A percentile compares a stretch with the other conserved stretches of the same genome.
phyloP scores from a whole-genome alignment of 768 basidiomycete species.

The Coprinopsis cinerea region DNA sequence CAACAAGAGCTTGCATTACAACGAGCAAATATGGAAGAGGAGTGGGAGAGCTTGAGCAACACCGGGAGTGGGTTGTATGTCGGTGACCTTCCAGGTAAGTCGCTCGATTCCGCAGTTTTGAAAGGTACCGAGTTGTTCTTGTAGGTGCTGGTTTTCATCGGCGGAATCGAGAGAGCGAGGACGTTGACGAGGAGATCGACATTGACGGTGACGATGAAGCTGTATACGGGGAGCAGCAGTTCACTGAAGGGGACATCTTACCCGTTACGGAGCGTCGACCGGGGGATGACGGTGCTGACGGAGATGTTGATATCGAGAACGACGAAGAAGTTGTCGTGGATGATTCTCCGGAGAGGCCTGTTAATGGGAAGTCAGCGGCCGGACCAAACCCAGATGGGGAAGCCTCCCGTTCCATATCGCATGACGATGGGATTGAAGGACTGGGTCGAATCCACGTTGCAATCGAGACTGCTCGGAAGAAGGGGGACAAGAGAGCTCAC shows the following conservation, averaged over 20 bases:
- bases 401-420: slow-evolving; percentile 5
- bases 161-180: slow-evolving; percentile 47
- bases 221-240: slow-evolving; percentile 65
- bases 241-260: slow-evolving; percentile 68
- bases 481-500: slow-evolving; percentile 42
- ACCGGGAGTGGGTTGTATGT: slow-evolving; percentile 34
- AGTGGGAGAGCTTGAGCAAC: slow-evolving; percentile 23
- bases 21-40: slow-evolving; percentile 23
- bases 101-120: slow-evolving; percentile 1
- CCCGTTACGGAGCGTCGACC: slow-evolving; percentile 21
- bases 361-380: too few relatives aligned
- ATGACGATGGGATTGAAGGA: slow-evolving; percentile 7
- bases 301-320: slow-evolving; percentile 36
- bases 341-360: too few relatives aligned
- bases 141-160: slow-evolving; percentile 70
- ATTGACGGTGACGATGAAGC: slow-evolving; percentile 71
- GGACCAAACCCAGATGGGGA: slow-evolving; percentile 6
- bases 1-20: slow-evolving; percentile 28
- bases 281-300: slow-evolving; percentile 23
- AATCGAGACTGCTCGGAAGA: slow-evolving; percentile 42
- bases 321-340: too few relatives aligned
- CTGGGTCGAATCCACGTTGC: slow-evolving; percentile 41
- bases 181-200: slow-evolving; percentile 77
- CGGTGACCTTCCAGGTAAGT: slow-evolving; percentile 43
- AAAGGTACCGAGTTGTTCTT: neutral